Percentiles rank a stretch among this genome's conserved stretches.
Evolutionary conservation across 805 yeast genomes (phyloP).

Genomic region (Dipodascus geniculatus): DNA sequence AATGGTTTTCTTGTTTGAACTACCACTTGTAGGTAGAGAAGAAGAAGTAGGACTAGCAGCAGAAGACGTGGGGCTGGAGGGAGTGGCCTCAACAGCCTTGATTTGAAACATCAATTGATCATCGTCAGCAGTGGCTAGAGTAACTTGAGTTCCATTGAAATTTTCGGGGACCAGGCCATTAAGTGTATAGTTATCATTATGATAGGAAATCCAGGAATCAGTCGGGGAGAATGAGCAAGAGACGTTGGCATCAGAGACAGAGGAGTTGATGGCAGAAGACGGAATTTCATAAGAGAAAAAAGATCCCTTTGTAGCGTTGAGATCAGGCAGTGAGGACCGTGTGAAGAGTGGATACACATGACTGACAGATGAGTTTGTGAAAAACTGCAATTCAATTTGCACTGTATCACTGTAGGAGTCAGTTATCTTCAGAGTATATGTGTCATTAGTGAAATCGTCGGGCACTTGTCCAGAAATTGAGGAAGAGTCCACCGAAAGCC

Average conservation of each 20-base stretch:
- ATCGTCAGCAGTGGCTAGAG: conserved; percentile 40
- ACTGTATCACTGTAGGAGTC: conserved; percentile 27
- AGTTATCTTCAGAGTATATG: conserved; percentile 33
- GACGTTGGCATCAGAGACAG: conserved; percentile 5
- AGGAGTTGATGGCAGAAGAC: not conserved
- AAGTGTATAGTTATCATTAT: conserved; percentile 51
- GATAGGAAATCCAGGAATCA: conserved; percentile 53
- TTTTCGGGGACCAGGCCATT: conserved; percentile 48
- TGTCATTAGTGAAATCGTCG: conserved; percentile 27
- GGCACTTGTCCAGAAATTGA: conserved; percentile 65
- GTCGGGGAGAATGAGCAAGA: conserved; percentile 19
- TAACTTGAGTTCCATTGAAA: conserved; percentile 29
- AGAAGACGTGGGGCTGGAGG: conserved; percentile 21
- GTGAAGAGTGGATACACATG: conserved; percentile 35
- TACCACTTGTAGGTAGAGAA: conserved; percentile 21
- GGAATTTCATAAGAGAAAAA: conserved; percentile 48
- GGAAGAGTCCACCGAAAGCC: conserved; percentile 54
- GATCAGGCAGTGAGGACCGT: conserved; percentile 25
- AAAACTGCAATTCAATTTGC: conserved; percentile 17
- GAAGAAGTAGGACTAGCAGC: conserved; percentile 22
- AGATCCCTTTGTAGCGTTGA: conserved; percentile 62
- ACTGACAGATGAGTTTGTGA: conserved; percentile 8
- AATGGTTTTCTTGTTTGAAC: conserved; percentile 29
- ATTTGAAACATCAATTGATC: conserved; percentile 17
- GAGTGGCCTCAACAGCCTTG: conserved; percentile 18